These are phyloP conservation scores for Coniochaeta ligniaria DNA, from an alignment of 2,329 filamentous ascomycete species.

Conservation along the genomic window DNA sequence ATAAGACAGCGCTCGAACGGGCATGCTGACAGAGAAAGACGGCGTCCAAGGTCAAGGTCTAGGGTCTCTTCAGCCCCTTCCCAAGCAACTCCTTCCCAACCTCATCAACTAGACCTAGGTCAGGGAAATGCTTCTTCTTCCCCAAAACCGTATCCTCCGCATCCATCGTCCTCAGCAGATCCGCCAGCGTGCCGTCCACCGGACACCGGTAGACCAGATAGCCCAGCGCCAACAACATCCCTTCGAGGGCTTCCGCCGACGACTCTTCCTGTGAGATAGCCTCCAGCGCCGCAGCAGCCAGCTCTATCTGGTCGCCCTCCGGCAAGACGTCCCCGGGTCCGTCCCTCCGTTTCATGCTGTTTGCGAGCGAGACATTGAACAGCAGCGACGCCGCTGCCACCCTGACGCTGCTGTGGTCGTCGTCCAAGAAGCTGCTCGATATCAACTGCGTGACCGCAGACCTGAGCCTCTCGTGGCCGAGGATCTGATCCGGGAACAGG, in stretches of 20 bases:
- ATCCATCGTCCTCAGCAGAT: slow-evolving; percentile 73
- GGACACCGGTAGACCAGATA: slow-evolving; percentile 66
- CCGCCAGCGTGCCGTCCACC: slow-evolving; percentile 66
- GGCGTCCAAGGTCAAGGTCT: not conserved
- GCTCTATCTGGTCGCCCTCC: slow-evolving; percentile 68
- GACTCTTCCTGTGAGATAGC: slow-evolving; percentile 52
- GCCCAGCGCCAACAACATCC: slow-evolving; percentile 69
- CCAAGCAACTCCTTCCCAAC: slow-evolving; percentile 44
- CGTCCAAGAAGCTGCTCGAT: slow-evolving; percentile 72
- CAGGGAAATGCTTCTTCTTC: slow-evolving; percentile 50
- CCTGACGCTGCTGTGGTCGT: slow-evolving; percentile 64
- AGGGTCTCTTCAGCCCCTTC: slow-evolving; percentile 32
- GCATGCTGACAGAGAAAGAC: not conserved
- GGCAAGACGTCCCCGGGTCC: slow-evolving; percentile 51
- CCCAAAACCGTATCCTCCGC: slow-evolving; percentile 55
- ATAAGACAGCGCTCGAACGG: not conserved
- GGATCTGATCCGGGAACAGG: slow-evolving; percentile 60
- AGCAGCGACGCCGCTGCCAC: slow-evolving; percentile 77
- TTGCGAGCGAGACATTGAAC: slow-evolving; percentile 71
- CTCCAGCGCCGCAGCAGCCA: slow-evolving; percentile 75
- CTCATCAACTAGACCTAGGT: slow-evolving; percentile 49
- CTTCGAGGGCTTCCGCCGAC: slow-evolving; percentile 67
- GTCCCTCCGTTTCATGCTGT: slow-evolving; percentile 57
- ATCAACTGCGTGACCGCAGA: slow-evolving; percentile 60
- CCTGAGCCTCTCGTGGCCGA: slow-evolving; percentile 44